Conservation (phyloP, 371 early-diverging fungal genomes). For the Apophysomyces ossiformis region DNA sequence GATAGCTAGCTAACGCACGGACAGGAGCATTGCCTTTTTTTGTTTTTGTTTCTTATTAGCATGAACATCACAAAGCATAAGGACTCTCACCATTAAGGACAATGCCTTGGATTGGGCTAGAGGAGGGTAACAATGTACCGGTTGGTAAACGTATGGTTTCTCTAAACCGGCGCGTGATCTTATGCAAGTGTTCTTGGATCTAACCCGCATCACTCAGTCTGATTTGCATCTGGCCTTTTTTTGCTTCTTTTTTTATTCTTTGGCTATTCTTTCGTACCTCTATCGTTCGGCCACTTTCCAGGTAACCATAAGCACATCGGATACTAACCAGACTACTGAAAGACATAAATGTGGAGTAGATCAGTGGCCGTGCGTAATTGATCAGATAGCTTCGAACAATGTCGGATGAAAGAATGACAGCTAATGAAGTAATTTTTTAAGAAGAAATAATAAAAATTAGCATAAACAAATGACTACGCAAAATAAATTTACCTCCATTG, state of each 20-base stretch:
- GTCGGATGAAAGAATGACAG: conserved; percentile 70
- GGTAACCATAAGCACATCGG: conserved; percentile 58
- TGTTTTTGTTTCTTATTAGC: not conserved
- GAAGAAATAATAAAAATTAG: not conserved
- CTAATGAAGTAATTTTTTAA: conserved; percentile 36
- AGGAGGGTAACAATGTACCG: conserved; percentile 62
- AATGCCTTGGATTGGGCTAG: conserved; percentile 78
- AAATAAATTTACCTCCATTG: conserved; percentile 71
- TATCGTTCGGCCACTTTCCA: conserved; percentile 53
- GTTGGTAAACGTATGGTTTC: conserved; percentile 49
- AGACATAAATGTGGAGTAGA: conserved; percentile 83
- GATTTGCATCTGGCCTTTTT: conserved; percentile 10
- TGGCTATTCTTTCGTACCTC: conserved; percentile 33
- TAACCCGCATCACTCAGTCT: conserved; percentile 17
- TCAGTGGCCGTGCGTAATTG: conserved; percentile 83
- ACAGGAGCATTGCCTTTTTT: conserved; percentile 64
- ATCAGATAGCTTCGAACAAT: conserved; percentile 69
- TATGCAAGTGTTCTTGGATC: conserved; percentile 57
- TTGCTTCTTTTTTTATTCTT: not conserved
- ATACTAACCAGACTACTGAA: conserved; percentile 59
- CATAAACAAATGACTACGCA: not conserved
- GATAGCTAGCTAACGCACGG: conserved; percentile 57
- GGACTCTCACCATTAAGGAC: conserved; percentile 61
- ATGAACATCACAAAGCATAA: not conserved
- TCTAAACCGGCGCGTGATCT: conserved; percentile 48